A percentile compares a stretch with the other conserved stretches of the same genome.
Evolutionary conservation across 495 filamentous ascomycete genomes (phyloP).

Genomic region (Penicillium coffeae): DNA sequence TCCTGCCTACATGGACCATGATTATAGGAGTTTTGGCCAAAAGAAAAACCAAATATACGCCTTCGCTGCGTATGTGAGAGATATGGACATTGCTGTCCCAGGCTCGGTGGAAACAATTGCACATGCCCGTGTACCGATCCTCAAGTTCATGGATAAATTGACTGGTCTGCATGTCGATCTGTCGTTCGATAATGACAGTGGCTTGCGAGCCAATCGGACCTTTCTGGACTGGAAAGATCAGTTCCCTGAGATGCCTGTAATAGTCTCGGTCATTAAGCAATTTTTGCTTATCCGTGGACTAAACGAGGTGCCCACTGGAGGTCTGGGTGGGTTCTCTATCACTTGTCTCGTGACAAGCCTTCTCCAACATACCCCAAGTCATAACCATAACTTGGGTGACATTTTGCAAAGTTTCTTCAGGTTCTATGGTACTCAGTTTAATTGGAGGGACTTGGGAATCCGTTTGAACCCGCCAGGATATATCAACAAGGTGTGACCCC

Average conservation of each 20-base stretch:
- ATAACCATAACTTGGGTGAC: constrained; percentile 66
- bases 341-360: constrained; percentile 90
- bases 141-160: constrained; percentile 75
- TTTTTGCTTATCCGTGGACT: constrained; percentile 82
- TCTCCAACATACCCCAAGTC: constrained; percentile 68
- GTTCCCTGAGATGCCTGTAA: constrained; percentile 76
- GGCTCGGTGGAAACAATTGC: constrained; percentile 60
- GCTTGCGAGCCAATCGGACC: constrained; percentile 70
- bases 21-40: constrained; percentile 41
- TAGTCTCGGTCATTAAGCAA: constrained; percentile 87
- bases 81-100: constrained; percentile 42
- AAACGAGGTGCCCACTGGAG: constrained; percentile 86
- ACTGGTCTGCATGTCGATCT: constrained; percentile 81
- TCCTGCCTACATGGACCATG: constrained; percentile 45
- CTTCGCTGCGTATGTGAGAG: constrained; percentile 50
- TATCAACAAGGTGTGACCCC: constrained; percentile 62
- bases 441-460: constrained; percentile 64
- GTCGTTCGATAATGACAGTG: constrained; percentile 88
- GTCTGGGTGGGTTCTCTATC: constrained; percentile 90
- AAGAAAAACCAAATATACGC: constrained; percentile 42
- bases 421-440: constrained; percentile 78
- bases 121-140: constrained; percentile 81
- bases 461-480: constrained; percentile 66
- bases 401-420: constrained; percentile 82
- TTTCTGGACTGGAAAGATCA: constrained; percentile 72